Evolutionary conservation across 148 eudicot genomes (phyloP).

Genomic region (Chenopodium album): DNA sequence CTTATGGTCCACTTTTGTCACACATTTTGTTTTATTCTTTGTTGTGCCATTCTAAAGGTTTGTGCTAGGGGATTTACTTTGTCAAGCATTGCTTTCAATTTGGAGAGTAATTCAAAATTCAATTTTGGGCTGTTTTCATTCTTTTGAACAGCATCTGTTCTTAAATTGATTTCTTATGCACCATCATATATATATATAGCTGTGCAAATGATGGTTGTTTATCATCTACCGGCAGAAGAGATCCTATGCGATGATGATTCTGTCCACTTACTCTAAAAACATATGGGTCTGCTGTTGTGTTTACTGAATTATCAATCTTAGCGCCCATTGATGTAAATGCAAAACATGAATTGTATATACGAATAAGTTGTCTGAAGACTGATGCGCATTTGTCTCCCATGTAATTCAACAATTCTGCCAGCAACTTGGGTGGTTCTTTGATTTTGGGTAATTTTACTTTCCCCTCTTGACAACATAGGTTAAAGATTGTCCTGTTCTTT

Average conservation of each 20-base stretch:
- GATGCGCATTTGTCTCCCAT: background rate
- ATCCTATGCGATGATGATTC: slow-evolving; percentile 9
- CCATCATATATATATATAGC: slow-evolving; percentile 3
- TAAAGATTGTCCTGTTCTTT: background rate
- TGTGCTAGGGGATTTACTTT: background rate
- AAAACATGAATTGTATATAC: slow-evolving; percentile 4
- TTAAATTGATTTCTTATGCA: too few relatives aligned
- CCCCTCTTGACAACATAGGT: background rate
- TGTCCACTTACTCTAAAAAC: slow-evolving; percentile 5
- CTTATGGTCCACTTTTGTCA: background rate
- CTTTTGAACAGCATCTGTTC: background rate
- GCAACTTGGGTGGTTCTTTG: background rate
- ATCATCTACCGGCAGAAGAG: background rate
- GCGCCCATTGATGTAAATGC: slow-evolving; percentile 12
- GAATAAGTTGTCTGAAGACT: background rate
- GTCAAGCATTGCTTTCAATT: slow-evolving; percentile 1
- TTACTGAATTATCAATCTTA: background rate
- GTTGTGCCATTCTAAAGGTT: slow-evolving; percentile 8
- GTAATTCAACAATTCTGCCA: background rate
- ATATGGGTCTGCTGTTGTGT: background rate
- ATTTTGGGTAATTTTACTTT: background rate
- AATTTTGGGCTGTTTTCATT: background rate
- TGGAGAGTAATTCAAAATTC: background rate
- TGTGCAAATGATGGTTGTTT: background rate
- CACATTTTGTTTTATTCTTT: background rate